Percentiles rank a stretch among this genome's conserved stretches.
These are phyloP conservation scores for Pyronema domesticum DNA, from an alignment of 495 filamentous ascomycete genomes.

Conservation along the genomic window DNA sequence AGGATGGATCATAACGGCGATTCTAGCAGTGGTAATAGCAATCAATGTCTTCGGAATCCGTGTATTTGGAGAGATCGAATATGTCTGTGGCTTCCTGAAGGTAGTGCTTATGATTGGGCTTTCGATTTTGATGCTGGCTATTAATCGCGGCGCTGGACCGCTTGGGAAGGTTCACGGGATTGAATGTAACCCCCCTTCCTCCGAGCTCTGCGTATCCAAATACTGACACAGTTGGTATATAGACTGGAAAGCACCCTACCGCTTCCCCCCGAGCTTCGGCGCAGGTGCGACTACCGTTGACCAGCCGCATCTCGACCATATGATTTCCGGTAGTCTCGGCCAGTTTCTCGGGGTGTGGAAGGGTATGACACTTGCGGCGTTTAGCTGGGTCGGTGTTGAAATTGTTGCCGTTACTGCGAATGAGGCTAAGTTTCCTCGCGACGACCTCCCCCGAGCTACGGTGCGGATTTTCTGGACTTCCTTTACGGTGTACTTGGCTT, in stretches of 20 bases:
- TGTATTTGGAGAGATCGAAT: conserved; percentile 25
- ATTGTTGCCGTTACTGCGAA: conserved; percentile 29
- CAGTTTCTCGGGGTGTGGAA: conserved; percentile 19
- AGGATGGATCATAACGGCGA: conserved; percentile 13
- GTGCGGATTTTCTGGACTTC: conserved; percentile 38
- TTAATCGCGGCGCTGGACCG: conserved; percentile 20
- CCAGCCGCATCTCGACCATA: background rate
- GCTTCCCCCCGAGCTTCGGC: conserved; percentile 9
- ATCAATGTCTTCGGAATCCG: conserved; percentile 23
- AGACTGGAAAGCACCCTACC: conserved; percentile 16
- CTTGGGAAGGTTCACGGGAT: conserved; percentile 5
- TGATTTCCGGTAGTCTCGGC: background rate
- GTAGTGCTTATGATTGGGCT: conserved; percentile 16
- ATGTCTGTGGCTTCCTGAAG: conserved; percentile 23
- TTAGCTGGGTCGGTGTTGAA: conserved; percentile 31
- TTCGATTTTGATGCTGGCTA: conserved; percentile 17
- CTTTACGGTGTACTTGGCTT: conserved; percentile 50
- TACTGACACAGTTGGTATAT: conserved; percentile 4
- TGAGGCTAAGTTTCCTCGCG: conserved; percentile 15
- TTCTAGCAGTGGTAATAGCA: conserved; percentile 15
- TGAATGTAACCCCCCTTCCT: background rate
- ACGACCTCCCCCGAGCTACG: conserved; percentile 2
- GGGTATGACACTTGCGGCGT: conserved; percentile 28
- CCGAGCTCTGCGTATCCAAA: background rate
- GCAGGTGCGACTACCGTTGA: background rate